Conservation (phyloP, 2,329 filamentous ascomycete species). For the Byssothecium circinans region DNA sequence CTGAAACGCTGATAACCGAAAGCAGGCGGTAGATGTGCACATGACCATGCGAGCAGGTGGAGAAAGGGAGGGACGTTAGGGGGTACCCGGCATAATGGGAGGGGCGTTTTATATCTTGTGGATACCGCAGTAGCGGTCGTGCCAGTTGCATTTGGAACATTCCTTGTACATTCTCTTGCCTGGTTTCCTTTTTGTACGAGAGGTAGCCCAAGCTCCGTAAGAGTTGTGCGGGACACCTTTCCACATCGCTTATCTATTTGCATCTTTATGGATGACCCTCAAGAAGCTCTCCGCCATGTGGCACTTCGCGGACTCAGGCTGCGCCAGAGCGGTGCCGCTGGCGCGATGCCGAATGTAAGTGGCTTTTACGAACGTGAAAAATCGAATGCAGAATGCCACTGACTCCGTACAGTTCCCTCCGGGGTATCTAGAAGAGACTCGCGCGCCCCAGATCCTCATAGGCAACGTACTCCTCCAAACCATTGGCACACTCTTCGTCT, state of each 20-base stretch:
- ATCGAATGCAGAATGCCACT: background rate
- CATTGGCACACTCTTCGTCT: conserved; percentile 18
- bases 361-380: background rate
- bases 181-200: background rate
- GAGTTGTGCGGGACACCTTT: background rate
- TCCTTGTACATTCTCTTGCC: background rate
- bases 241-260: background rate
- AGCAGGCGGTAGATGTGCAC: too few species aligned
- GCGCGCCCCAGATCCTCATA: conserved; percentile 17
- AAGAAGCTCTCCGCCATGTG: background rate
- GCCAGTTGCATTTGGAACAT: background rate
- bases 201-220: background rate
- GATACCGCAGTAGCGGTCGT: background rate
- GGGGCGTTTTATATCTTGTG: too few species aligned
- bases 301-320: background rate
- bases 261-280: background rate
- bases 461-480: conserved; percentile 19
- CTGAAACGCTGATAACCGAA: too few species aligned
- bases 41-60: too few species aligned
- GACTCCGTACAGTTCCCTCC: conserved; percentile 1
- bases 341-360: background rate
- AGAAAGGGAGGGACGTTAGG: too few species aligned
- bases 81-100: too few species aligned
- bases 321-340: background rate
- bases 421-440: conserved; percentile 14